Conservation (phyloP, 208 protist species). For the Crithidia brevicula region DNA sequence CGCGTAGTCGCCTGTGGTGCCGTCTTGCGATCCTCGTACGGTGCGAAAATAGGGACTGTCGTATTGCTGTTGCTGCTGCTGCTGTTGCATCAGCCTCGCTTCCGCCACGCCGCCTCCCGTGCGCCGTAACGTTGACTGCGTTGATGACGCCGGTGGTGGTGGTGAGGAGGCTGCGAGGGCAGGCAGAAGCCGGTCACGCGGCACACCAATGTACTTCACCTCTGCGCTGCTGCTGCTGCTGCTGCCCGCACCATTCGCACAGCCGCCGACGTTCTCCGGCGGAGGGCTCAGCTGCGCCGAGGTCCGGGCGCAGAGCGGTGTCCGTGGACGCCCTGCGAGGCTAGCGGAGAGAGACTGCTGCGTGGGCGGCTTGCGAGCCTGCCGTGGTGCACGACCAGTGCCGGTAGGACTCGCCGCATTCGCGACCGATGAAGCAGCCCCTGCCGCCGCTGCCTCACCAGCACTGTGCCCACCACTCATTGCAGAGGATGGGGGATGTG, state of each 20-base stretch:
- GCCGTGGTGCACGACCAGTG: not conserved
- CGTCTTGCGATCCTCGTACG: conserved; percentile 5
- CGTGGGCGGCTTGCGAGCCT: conserved; percentile 3
- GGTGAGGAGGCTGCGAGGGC: not conserved
- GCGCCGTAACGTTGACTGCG: no score
- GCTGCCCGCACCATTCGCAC: not conserved
- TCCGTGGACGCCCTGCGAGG: not conserved
- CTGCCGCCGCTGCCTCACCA: not conserved
- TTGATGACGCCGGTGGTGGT: not conserved
- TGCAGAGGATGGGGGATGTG: not conserved
- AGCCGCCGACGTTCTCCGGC: not conserved
- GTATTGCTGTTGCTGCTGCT: no score
- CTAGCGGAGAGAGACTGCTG: not conserved
- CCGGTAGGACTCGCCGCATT: no score
- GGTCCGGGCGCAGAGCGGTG: not conserved
- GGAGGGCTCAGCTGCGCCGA: not conserved
- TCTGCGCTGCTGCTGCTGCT: not conserved
- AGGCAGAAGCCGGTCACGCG: conserved; percentile 22
- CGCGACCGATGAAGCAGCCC: not conserved
- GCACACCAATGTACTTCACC: conserved; percentile 19
- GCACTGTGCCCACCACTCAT: no score
- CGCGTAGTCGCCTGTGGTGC: not conserved
- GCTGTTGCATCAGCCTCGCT: no score
- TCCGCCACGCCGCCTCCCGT: no score
- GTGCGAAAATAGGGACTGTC: conserved; percentile 24